Conservation (phyloP, 306 rosid genomes). For the Parietaria judaica region DNA sequence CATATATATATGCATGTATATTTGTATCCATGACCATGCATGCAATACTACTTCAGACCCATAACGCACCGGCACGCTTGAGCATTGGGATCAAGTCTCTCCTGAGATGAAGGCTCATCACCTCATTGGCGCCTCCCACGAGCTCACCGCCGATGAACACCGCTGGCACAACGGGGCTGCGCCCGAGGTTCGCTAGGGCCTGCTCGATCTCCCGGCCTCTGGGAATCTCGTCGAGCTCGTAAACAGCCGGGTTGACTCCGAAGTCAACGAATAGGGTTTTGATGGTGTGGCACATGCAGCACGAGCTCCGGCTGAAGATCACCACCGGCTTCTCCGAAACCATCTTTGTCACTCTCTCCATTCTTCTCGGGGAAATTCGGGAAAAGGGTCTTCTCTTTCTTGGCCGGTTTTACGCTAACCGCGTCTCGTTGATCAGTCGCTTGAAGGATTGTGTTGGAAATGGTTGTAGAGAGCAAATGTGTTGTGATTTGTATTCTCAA, state of each 20-base stretch:
- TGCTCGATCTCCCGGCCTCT: constrained; percentile 50
- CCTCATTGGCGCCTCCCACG: constrained; percentile 49
- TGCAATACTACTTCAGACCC: constrained; percentile 41
- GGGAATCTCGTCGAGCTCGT: constrained; percentile 60
- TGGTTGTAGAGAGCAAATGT: background rate
- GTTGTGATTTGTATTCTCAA: background rate
- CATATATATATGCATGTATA: background rate
- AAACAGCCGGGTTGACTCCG: constrained; percentile 61
- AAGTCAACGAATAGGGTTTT: constrained; percentile 49
- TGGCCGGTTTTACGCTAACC: no score
- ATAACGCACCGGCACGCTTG: constrained; percentile 48
- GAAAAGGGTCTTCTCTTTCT: no score
- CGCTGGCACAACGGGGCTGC: constrained; percentile 50
- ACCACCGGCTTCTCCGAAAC: constrained; percentile 59
- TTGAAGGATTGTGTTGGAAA: no score
- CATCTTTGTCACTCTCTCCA: constrained; percentile 23
- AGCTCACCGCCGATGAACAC: constrained; percentile 59
- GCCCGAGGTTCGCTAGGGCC: constrained; percentile 40
- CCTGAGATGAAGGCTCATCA: constrained; percentile 56
- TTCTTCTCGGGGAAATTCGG: no score
- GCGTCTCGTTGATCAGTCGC: no score
- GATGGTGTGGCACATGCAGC: constrained; percentile 55
- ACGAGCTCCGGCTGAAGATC: constrained; percentile 68
- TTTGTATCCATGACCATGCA: constrained; percentile 1
- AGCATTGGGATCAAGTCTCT: constrained; percentile 48